Percentiles rank a stretch among this genome's conserved stretches.
Conservation (phyloP, 1,284 basidiomycete genomes). For the Sphagnurus paluster region DNA sequence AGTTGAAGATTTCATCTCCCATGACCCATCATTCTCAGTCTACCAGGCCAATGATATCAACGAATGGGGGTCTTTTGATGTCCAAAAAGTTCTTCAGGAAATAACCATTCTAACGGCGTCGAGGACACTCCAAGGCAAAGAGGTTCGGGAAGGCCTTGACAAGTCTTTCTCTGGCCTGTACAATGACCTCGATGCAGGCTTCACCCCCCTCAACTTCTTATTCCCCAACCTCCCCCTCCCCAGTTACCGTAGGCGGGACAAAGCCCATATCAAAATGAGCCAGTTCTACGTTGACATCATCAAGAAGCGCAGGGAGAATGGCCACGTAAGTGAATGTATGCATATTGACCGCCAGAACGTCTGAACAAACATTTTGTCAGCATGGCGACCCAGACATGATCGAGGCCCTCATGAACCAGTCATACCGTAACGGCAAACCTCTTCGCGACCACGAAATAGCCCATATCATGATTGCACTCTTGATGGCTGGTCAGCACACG, state of each 20-base stretch:
- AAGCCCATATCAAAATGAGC: constrained; percentile 92
- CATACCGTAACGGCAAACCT: constrained; percentile 81
- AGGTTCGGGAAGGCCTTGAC: constrained; percentile 81
- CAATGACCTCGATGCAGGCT: constrained; percentile 90
- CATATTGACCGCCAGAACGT: neutral
- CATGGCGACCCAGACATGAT: constrained; percentile 90
- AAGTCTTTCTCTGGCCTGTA: constrained; percentile 87
- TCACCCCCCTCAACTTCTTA: constrained; percentile 92
- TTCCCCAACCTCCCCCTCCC: constrained; percentile 93
- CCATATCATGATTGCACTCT: constrained; percentile 93
- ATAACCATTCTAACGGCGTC: constrained; percentile 96
- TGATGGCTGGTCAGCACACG: constrained; percentile 99
- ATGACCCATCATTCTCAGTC: constrained; percentile 59
- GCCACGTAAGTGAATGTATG: constrained; percentile 36
- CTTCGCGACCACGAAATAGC: constrained; percentile 92
- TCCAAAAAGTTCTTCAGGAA: constrained; percentile 79
- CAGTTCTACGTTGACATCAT: constrained; percentile 94
- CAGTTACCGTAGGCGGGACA: constrained; percentile 81
- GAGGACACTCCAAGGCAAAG: constrained; percentile 89
- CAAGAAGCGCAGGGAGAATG: constrained; percentile 65
- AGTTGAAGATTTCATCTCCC: constrained; percentile 69
- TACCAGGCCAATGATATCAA: constrained; percentile 61
- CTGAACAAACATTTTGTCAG: constrained; percentile 1
- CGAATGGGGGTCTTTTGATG: constrained; percentile 76
- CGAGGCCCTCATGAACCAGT: constrained; percentile 81